Base-by-base conservation (phyloP, 1,284 basidiomycete genomes). In the Farysia itapuensis region DNA sequence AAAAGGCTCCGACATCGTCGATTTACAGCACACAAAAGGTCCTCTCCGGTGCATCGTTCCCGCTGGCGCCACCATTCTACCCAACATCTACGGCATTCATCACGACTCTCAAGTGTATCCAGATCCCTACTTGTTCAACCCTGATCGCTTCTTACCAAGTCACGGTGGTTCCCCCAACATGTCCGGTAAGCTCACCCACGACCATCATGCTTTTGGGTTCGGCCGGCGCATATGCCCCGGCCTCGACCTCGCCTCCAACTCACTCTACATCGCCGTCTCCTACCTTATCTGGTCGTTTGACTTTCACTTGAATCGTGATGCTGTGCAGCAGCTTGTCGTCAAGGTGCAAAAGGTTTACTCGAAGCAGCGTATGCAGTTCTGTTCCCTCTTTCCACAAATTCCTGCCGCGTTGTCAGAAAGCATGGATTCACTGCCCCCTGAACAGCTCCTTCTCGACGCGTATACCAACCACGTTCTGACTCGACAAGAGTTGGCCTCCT, bases 51-150 rank as follows among this genome's bases (percentile, higher is more conserved):
- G 9, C 34, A 19, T 16, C 5, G 19, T 38, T 14, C 36, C 36
- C 12, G 23, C 22, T n/a, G 37, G 37, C 4, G 24, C 22, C 11
- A 19, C 16, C 14, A 29, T 39, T 5, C 28, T 39, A 16, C 24
- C 37, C 24, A 39, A 39, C 19, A 39, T 30, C 8, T 39, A 29
- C 19, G 37, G 37, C 6, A 39, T 39, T 11, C 37, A 39, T n/a
- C 37, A 23, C 19, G 19, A 38, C 25, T 11, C 15, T 6, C 16
- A 6, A 12, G 7, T 29, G 7, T 23, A 15, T 22, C 15, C 15
- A 4, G 24, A 39, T 21, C 24, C 37, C 5, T 39, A 20, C 15
- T 8, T 11, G 4, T 39, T 39, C 25, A 26, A 39, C 16, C 31
- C 31, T 9, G 8, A 9, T 9, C 31, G 31, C 11, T 33, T 33